These are phyloP conservation scores for Phialophora chinensis DNA, from an alignment of 2,329 filamentous ascomycete species.

Conservation along the genomic window DNA sequence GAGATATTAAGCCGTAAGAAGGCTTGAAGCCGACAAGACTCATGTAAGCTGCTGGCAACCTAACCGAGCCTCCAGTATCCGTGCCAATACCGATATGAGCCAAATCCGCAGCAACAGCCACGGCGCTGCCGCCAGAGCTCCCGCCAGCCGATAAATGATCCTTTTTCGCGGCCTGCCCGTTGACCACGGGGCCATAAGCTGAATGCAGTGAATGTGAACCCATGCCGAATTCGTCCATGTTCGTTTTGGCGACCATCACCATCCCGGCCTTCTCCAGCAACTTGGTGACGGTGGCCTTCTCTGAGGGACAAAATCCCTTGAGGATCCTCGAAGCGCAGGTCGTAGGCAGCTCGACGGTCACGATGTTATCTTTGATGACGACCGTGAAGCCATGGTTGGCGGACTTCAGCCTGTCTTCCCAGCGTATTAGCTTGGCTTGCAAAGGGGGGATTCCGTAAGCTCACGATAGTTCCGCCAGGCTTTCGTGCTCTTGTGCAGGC, in stretches of 20 bases:
- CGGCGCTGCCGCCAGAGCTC: conserved; percentile 91
- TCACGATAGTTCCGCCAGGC: conserved; percentile 19
- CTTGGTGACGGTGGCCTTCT: conserved; percentile 78
- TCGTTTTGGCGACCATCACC: conserved; percentile 76
- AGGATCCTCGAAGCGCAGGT: conserved; percentile 84
- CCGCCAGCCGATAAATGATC: conserved; percentile 73
- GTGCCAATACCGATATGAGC: conserved; percentile 74
- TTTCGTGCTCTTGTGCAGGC: conserved; percentile 15
- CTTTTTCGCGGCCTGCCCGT: conserved; percentile 49
- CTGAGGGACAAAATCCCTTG: conserved; percentile 72
- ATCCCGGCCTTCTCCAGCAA: conserved; percentile 69
- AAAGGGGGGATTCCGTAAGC: not conserved
- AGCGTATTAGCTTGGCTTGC: not conserved
- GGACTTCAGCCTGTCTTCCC: conserved; percentile 27
- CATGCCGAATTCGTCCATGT: conserved; percentile 97
- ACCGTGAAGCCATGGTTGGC: conserved; percentile 46
- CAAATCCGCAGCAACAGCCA: conserved; percentile 65
- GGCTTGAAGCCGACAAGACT: conserved; percentile 87
- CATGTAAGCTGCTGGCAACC: conserved; percentile 86
- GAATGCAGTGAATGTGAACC: conserved; percentile 79
- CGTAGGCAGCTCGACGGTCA: conserved; percentile 68
- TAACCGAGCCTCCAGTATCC: conserved; percentile 88
- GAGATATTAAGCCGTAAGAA: conserved; percentile 84
- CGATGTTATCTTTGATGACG: conserved; percentile 79
- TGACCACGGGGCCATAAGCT: conserved; percentile 65